These are phyloP conservation scores for Podila epigama DNA, from an alignment of 192 early-diverging fungal genomes.

Conservation along the genomic window DNA sequence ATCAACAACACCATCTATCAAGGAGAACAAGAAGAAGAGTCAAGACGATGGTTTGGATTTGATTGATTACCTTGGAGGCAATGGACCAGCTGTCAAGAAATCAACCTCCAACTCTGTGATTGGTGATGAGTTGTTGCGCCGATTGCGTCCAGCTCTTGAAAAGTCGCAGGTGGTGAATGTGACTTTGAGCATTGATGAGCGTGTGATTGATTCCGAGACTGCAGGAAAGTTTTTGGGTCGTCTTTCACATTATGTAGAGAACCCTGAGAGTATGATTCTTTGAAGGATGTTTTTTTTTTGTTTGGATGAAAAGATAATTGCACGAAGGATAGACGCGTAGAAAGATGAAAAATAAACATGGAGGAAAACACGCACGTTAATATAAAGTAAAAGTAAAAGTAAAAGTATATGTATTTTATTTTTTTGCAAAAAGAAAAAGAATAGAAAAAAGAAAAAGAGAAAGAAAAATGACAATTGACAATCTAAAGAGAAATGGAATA, in stretches of 20 bases:
- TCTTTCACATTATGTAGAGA: slow-evolving; percentile 58
- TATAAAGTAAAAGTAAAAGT: too few species aligned
- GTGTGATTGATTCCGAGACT: slow-evolving; percentile 43
- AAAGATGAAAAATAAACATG: too few species aligned
- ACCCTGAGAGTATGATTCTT: slow-evolving; percentile 56
- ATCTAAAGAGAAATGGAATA: background rate
- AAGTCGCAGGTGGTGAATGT: slow-evolving; percentile 49
- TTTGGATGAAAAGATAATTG: background rate
- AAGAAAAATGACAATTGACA: background rate
- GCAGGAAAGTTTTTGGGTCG: slow-evolving; percentile 58
- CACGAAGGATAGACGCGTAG: too few species aligned
- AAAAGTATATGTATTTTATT: too few species aligned
- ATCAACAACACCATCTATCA: slow-evolving; percentile 32
- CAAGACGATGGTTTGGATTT: slow-evolving; percentile 54
- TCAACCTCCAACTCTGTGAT: slow-evolving; percentile 34
- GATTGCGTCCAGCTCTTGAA: slow-evolving; percentile 34
- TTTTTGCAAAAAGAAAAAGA: background rate
- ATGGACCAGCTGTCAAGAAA: slow-evolving; percentile 34
- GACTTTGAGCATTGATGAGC: slow-evolving; percentile 58
- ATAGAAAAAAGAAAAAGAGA: background rate
- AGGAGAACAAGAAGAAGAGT: too few species aligned
- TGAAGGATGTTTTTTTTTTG: slow-evolving; percentile 14
- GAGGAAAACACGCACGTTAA: too few species aligned
- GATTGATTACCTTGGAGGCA: slow-evolving; percentile 55
- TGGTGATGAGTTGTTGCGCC: slow-evolving; percentile 42